Evolutionary conservation across 169 alveolate species (phyloP).

Genomic region (Plasmodium malariae): DNA sequence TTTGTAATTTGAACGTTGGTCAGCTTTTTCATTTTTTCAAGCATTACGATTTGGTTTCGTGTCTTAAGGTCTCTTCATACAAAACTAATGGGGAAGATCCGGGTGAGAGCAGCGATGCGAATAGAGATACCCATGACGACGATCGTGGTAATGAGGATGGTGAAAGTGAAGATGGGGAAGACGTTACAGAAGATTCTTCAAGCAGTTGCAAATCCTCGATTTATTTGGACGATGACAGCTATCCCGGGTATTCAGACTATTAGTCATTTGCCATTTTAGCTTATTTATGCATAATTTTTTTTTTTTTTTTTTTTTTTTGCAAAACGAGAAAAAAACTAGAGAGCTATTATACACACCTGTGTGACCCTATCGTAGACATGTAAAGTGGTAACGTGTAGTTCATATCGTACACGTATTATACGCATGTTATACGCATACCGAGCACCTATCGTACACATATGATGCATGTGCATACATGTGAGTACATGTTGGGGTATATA

Average conservation of each 20-base stretch:
- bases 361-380: background rate
- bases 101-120: background rate
- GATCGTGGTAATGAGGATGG: background rate
- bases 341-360: background rate
- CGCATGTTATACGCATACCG: no score
- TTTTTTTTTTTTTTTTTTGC: background rate
- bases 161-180: background rate
- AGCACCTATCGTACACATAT: no score
- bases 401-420: no score
- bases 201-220: background rate
- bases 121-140: background rate
- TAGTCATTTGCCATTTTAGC: background rate
- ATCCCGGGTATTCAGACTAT: conserved; percentile 57
- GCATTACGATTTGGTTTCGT: conserved; percentile 9
- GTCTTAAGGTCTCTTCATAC: background rate
- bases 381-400: no score
- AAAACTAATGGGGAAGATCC: background rate
- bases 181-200: background rate
- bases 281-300: background rate
- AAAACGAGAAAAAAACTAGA: background rate
- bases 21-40: conserved; percentile 32
- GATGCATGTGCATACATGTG: no score
- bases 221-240: conserved; percentile 34
- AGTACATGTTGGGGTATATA: no score
- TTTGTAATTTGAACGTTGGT: conserved; percentile 4